phyloP scores from a whole-genome alignment of 2,329 filamentous ascomycete genomes.

The Paradendryphiella salina region DNA sequence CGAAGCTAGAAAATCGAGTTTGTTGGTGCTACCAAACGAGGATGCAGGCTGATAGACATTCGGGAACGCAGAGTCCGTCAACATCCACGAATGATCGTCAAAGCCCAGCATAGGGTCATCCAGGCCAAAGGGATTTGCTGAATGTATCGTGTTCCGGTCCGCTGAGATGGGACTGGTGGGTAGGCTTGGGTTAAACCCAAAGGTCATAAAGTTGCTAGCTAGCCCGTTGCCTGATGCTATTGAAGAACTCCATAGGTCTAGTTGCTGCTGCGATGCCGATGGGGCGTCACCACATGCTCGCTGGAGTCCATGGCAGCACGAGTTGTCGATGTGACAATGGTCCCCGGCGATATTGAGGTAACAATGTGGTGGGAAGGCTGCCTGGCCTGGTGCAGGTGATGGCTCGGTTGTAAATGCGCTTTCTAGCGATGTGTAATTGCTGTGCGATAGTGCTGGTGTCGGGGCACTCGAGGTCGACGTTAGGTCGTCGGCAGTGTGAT shows the following conservation, averaged over 20 bases:
- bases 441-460: conserved; percentile 39
- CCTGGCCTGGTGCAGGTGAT: conserved; percentile 29
- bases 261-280: conserved; percentile 29
- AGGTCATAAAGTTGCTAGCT: conserved; percentile 32
- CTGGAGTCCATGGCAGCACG: conserved; percentile 40
- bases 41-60: conserved; percentile 17
- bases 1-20: conserved; percentile 37
- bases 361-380: conserved; percentile 25
- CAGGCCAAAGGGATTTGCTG: conserved; percentile 22
- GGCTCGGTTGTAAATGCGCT: conserved; percentile 34
- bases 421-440: conserved; percentile 40
- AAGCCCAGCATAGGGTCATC: conserved; percentile 27
- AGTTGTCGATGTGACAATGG: conserved; percentile 44
- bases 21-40: conserved; percentile 20
- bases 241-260: conserved; percentile 36
- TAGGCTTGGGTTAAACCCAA: conserved; percentile 29
- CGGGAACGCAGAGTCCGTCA: conserved; percentile 30
- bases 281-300: conserved; percentile 37
- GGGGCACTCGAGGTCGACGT: conserved; percentile 32
- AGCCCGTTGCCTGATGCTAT: conserved; percentile 33
- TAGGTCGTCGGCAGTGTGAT: conserved; percentile 19
- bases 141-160: conserved; percentile 17
- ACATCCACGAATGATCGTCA: conserved; percentile 34
- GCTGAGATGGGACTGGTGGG: conserved; percentile 28
- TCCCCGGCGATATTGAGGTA: conserved; percentile 38